Percentiles rank a stretch among this genome's conserved stretches.
These are phyloP conservation scores for Coemansia sp. DNA, from an alignment of 192 early-diverging fungal genomes.

Conservation along the genomic window DNA sequence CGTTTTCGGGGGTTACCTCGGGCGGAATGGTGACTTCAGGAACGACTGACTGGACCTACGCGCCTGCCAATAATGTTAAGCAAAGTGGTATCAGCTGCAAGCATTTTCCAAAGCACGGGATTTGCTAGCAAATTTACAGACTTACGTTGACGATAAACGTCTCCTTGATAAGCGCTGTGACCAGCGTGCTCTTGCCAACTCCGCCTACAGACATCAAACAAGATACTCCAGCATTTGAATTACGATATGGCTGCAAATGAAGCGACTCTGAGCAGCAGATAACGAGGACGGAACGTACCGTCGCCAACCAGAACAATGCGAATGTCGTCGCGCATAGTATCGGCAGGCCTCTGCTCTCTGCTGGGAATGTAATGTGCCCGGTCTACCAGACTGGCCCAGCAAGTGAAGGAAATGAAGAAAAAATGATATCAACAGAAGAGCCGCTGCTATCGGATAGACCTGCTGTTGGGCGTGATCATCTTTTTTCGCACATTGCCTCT, in stretches of 20 bases:
- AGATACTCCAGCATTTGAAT: neutral
- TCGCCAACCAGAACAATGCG: conserved; percentile 93
- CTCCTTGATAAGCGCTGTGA: conserved; percentile 97
- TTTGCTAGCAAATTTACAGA: too few relatives aligned
- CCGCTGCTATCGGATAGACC: neutral
- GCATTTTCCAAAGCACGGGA: too few relatives aligned
- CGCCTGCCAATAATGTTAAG: too few relatives aligned
- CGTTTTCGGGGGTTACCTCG: conserved; percentile 93
- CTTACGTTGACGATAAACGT: conserved; percentile 87
- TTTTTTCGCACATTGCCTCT: neutral
- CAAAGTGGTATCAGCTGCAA: too few relatives aligned
- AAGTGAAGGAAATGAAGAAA: neutral
- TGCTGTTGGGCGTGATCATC: neutral
- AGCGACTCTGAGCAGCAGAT: neutral
- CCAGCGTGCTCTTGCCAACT: conserved; percentile 95
- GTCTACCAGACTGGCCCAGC: neutral
- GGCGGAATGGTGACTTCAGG: conserved; percentile 99
- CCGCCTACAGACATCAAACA: conserved; percentile 51
- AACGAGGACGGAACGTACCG: conserved; percentile 52
- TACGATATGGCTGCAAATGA: neutral
- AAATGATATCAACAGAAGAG: neutral
- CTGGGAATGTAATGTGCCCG: neutral
- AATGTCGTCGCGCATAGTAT: conserved; percentile 77
- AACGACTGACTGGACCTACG: conserved; percentile 85
- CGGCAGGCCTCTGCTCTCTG: neutral